phyloP scores from a whole-genome alignment of 1,139 yeast genomes.

The Debaryomyces nepalensis region DNA sequence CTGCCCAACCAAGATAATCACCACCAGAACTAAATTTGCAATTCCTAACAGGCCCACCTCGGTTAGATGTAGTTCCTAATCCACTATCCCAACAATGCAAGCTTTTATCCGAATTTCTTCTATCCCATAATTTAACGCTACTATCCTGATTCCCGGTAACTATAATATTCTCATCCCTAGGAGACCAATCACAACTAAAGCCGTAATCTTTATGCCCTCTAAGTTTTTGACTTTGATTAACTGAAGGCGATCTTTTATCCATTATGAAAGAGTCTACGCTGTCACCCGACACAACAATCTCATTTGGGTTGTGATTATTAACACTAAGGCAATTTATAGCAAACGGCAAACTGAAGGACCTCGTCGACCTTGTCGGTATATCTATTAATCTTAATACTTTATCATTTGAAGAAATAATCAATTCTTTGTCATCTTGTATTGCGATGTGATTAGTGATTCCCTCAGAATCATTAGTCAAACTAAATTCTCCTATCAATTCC shows the following conservation, averaged over 20 bases:
- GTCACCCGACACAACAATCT: constrained; percentile 58
- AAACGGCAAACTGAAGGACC: constrained; percentile 37
- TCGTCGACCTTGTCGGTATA: constrained; percentile 24
- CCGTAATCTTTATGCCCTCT: constrained; percentile 60
- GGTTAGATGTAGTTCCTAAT: constrained; percentile 27
- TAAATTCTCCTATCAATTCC: constrained; percentile 37
- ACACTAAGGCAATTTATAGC: constrained; percentile 57
- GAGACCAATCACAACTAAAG: constrained; percentile 66
- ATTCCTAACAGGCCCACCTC: constrained; percentile 56
- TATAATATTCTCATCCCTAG: constrained; percentile 42
- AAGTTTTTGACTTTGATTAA: constrained; percentile 24
- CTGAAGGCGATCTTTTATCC: constrained; percentile 41
- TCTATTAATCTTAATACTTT: constrained; percentile 47
- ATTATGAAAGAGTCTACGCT: constrained; percentile 44
- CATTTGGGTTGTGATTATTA: constrained; percentile 38
- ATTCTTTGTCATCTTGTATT: constrained; percentile 33
- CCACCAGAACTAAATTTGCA: constrained; percentile 54
- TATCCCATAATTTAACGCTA: constrained; percentile 59
- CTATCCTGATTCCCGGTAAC: constrained; percentile 69
- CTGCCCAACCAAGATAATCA: constrained; percentile 58
- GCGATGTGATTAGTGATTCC: constrained; percentile 62
- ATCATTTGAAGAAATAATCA: constrained; percentile 56
- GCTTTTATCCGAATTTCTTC: constrained; percentile 35
- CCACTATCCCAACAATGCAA: constrained; percentile 43
- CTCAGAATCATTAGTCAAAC: constrained; percentile 48